Base-by-base conservation (phyloP, 495 filamentous ascomycete genomes). In the Penicillium cosmopolitanum region DNA sequence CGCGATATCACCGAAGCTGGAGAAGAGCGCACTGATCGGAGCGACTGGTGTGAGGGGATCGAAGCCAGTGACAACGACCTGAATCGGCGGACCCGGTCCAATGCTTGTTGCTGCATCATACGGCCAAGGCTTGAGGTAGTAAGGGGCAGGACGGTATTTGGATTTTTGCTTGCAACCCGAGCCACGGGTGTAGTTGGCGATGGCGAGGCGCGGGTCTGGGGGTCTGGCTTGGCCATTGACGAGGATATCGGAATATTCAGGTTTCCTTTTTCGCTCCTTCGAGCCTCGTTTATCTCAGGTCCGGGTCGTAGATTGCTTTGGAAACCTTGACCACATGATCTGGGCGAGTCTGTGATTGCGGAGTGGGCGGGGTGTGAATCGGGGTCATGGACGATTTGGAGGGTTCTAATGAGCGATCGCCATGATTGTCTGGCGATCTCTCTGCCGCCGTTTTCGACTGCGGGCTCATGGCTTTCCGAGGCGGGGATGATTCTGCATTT, bases 1-100 rank as follows among this genome's bases (percentile, higher is more conserved):
- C 36, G 88, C 86, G 51, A 99, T 89, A 51, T 96, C 92, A 50
- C 95, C 95, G 75, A 89, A 97, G 34, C 85, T 86, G 21, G 90
- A 85, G 64, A 98, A 97, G 19, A 92, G 81, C 23, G 87, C 85
- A n/a, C 79, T 85, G 40, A 98, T 83, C 55, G 91, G 90, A 51
- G 87, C 83, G 61, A 93, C 86, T 16, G 89, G 82, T 9, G 88
- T 89, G 60, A 99, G 77, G 6, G 95, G 92, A 73, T 97, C 93
- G 68, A 97, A 96, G 4, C 93, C 92, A n/a, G 85, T 92, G 18
- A 96, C 90, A 11, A 97, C 87, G 46, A 99, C 85, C 67, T 96
- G 91, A 11, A 85, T 87, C 7, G 96, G 91, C 23, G 96, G 95
- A 5, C 91, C 93, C 38, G 91, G 91, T 1, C 92, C 93, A 56